These are phyloP conservation scores for Symbiodinium pilosum DNA, from an alignment of 73 alveolate genomes.

Conservation along the genomic window DNA sequence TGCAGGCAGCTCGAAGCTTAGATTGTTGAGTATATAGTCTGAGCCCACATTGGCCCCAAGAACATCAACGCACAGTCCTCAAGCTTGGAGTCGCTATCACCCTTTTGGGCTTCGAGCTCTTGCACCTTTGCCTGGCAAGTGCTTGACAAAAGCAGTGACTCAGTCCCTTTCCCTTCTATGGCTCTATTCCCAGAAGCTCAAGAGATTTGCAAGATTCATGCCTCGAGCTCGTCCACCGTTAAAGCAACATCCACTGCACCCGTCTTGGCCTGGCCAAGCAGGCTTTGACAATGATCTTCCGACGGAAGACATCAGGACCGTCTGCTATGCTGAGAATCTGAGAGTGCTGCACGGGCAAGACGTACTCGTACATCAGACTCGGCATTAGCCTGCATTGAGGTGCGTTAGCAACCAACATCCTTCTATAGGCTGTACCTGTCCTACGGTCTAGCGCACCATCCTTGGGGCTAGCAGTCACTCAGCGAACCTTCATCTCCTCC, in stretches of 20 bases:
- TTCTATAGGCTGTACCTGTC: neutral
- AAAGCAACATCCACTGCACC: slow-evolving; percentile 11
- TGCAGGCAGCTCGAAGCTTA: too few relatives aligned
- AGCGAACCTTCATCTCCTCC: slow-evolving; percentile 42
- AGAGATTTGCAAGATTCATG: neutral
- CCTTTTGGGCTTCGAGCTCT: slow-evolving; percentile 35
- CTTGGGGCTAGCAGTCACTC: neutral
- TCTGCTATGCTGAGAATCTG: neutral
- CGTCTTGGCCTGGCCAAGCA: slow-evolving; percentile 49
- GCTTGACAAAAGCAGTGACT: too few relatives aligned
- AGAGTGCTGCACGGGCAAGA: neutral
- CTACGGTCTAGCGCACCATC: neutral
- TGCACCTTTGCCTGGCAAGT: slow-evolving; percentile 41
- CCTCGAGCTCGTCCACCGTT: slow-evolving; percentile 34
- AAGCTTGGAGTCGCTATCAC: slow-evolving; percentile 33
- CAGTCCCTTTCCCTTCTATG: neutral
- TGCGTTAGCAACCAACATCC: neutral
- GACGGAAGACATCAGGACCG: neutral
- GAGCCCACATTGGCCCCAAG: too few relatives aligned
- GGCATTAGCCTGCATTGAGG: slow-evolving; percentile 38
- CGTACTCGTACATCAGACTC: slow-evolving; percentile 69
- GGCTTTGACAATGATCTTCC: too few relatives aligned
- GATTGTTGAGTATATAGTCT: too few relatives aligned
- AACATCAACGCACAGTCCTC: slow-evolving; percentile 2
- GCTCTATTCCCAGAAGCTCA: neutral